Base-by-base conservation (phyloP, 108 stramenopile genomes). In the Chaetoceros muelleri region DNA sequence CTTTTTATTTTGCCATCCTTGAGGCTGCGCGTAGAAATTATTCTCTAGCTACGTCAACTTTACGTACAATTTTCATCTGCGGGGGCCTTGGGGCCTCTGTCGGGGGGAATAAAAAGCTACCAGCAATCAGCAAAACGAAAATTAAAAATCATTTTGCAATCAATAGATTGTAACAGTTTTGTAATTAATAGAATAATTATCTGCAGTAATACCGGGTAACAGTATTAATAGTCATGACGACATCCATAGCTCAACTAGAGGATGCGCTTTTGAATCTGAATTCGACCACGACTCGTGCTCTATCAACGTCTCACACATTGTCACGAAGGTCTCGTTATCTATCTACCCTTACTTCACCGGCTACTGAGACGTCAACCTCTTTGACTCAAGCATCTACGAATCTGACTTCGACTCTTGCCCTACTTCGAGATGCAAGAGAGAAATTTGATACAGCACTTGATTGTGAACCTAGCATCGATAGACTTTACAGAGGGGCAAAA, bases 361-460 rank as follows among this genome's bases (percentile, higher is more conserved):
- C 89, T 21, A 74, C 77, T 24, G 89, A 87, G 61, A 79, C 89
- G 21, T 79, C 78, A 23, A 71, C 70, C 10, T 55, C 82, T 34
- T 52, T 87, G 20, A 63, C 75, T 47, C 64, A 70, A 24, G 75
- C 85, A 17, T 67, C 71, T 23, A 70, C 67, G 29, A 91, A 91
- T 57, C 51, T 87, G 24, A 71, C 68, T 16, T 48, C 83, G n/a
- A 83, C 85, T 2, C 45, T 76, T 0, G 62, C 71, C 0, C 46
- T 77, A 10, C 65, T 91, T 54, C 77, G 74, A 40, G 89, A 91
- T 57, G 85, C 85, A 17, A 52, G 82, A 8, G 89, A 91, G 29
- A 87, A 87, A 52, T 91, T 91, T 57, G 89, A 91, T 58, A 91
- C 89, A 16, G 79, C 81, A 0, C 56, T 44, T 2, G 89, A 91